A percentile compares a stretch with the other conserved stretches of the same genome.
These are phyloP conservation scores for Fusarium sp. DNA, from an alignment of 2,329 filamentous ascomycete species.

Conservation along the genomic window DNA sequence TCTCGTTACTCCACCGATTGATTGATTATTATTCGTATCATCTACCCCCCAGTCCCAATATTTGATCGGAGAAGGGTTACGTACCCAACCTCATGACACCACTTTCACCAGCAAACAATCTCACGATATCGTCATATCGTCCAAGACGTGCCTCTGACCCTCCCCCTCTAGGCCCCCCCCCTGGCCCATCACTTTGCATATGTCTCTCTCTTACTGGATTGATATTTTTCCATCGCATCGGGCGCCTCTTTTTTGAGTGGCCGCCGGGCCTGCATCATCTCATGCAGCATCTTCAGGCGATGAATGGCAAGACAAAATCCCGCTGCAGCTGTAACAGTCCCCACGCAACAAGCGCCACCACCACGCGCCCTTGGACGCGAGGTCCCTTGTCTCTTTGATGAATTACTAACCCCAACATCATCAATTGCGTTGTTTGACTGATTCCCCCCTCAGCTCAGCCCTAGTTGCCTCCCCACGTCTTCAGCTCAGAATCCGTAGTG, in stretches of 20 bases:
- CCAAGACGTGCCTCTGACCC: constrained; percentile 3
- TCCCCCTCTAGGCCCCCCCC: background rate
- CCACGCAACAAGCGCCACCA: background rate
- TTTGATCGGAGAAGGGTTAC: background rate
- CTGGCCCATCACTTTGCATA: constrained; percentile 2
- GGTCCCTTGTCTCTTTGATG: background rate
- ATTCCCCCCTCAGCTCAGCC: background rate
- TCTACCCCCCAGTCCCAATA: background rate
- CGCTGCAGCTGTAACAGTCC: background rate
- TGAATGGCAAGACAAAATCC: background rate
- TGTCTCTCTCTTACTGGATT: background rate
- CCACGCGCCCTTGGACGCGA: background rate
- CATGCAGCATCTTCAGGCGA: constrained; percentile 1
- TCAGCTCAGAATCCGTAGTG: background rate
- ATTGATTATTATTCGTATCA: background rate
- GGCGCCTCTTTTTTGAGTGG: constrained; percentile 8
- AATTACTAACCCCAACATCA: background rate
- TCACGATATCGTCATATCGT: constrained; percentile 19
- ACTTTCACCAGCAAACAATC: constrained; percentile 10
- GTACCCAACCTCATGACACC: constrained; percentile 14
- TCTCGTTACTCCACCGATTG: background rate
- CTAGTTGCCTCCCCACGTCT: background rate
- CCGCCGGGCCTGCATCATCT: background rate
- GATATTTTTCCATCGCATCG: constrained; percentile 20
- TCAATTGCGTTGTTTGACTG: background rate